Conservation (phyloP, 2,329 filamentous ascomycete genomes). For the Xylariaceae sp. region DNA sequence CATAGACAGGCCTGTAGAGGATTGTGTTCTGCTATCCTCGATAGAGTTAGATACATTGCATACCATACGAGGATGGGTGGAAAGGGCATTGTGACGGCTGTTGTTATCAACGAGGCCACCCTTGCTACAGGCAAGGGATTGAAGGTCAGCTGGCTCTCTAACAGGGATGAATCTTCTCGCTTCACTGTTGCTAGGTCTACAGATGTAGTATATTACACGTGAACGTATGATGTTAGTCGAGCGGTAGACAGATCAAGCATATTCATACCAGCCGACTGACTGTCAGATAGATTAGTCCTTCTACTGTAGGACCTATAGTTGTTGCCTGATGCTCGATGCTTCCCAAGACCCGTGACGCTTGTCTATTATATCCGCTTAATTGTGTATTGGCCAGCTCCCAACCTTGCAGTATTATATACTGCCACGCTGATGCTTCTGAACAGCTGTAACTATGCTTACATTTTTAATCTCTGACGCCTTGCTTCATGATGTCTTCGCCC, state of each 20-base stretch:
- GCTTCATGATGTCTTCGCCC: constrained; percentile 12
- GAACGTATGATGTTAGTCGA: constrained; percentile 7
- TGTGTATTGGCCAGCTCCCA: background rate
- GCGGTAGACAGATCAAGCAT: background rate
- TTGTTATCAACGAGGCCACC: too few species aligned
- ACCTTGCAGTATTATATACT: background rate
- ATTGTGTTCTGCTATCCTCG: background rate
- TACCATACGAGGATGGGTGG: background rate
- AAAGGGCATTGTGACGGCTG: background rate
- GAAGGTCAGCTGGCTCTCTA: background rate
- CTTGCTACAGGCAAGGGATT: too few species aligned
- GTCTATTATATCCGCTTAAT: background rate
- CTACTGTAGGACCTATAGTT: constrained; percentile 7
- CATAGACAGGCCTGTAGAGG: constrained; percentile 16
- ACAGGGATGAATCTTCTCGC: constrained; percentile 3
- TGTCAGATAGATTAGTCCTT: constrained; percentile 6
- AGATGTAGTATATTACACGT: constrained; percentile 32
- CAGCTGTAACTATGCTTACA: background rate
- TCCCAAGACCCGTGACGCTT: background rate
- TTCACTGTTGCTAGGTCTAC: constrained; percentile 11
- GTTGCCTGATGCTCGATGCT: background rate
- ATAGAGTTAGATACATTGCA: constrained; percentile 7
- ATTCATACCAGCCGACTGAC: constrained; percentile 4
- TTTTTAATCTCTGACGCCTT: background rate
- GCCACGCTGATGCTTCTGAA: background rate